These are phyloP conservation scores for Pichia sp. DNA, from an alignment of 1,139 yeast species.

Conservation along the genomic window DNA sequence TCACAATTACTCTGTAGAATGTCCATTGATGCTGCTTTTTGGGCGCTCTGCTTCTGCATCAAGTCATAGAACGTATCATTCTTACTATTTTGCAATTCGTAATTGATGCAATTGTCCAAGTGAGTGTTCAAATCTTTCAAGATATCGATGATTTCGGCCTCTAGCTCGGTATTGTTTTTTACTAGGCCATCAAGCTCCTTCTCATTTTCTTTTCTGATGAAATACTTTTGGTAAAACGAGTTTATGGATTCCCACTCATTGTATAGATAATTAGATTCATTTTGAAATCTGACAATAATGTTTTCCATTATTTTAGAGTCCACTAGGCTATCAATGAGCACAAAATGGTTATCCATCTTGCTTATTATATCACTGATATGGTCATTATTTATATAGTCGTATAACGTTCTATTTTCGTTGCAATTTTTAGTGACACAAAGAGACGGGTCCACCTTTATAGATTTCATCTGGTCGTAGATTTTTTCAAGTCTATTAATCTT, in stretches of 20 bases:
- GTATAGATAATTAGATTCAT: constrained; percentile 11
- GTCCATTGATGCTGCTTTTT: constrained; percentile 34
- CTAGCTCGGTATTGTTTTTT: constrained; percentile 45
- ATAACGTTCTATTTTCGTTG: constrained; percentile 7
- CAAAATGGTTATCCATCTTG: neutral
- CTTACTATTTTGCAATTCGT: constrained; percentile 25
- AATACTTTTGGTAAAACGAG: constrained; percentile 14
- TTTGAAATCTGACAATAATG: constrained; percentile 10
- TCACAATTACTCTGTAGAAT: constrained; percentile 30
- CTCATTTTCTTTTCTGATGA: constrained; percentile 12
- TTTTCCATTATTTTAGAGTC: constrained; percentile 10
- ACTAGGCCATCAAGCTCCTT: constrained; percentile 24
- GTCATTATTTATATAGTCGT: constrained; percentile 11
- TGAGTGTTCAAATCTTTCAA: constrained; percentile 74
- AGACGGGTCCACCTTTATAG: neutral
- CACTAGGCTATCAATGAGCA: neutral
- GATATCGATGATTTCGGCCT: constrained; percentile 65
- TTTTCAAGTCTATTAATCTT: neutral
- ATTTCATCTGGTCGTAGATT: constrained; percentile 2
- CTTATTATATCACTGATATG: neutral
- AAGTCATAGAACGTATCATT: neutral
- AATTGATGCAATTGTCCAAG: constrained; percentile 66
- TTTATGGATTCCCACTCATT: constrained; percentile 14
- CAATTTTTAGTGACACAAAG: neutral
- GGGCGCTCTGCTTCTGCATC: constrained; percentile 23